Percentiles rank a stretch among this genome's conserved stretches.
phyloP scores from a whole-genome alignment of 2,329 filamentous ascomycete species.

The Tolypocladium tundrense region DNA sequence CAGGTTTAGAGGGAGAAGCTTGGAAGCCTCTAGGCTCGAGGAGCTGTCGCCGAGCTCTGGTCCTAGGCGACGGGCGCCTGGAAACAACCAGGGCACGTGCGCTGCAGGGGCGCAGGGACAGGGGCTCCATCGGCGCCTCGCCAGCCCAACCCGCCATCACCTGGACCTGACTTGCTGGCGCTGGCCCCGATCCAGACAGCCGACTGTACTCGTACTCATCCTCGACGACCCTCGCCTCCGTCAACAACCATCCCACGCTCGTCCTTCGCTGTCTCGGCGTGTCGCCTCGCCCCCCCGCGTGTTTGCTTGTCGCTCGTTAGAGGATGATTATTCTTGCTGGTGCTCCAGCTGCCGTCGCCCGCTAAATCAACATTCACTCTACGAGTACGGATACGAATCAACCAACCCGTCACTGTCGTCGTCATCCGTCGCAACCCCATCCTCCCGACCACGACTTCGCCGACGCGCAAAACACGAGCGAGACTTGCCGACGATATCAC shows the following conservation, averaged over 20 bases:
- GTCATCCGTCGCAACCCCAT: not conserved
- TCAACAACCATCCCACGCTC: not conserved
- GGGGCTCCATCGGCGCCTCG: not conserved
- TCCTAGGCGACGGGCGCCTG: not conserved
- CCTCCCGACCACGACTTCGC: not conserved
- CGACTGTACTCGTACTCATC: not conserved
- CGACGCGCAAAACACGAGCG: not conserved
- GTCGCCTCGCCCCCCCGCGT: not conserved
- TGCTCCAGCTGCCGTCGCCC: not conserved
- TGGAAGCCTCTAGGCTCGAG: not conserved
- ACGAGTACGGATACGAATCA: not conserved
- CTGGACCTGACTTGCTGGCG: not conserved
- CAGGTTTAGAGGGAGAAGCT: not conserved
- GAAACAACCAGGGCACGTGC: not conserved
- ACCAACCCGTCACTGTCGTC: not conserved
- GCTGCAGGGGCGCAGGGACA: not conserved
- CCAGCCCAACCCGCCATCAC: not conserved
- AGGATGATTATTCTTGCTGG: slow-evolving; percentile 8
- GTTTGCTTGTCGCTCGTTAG: slow-evolving; percentile 11
- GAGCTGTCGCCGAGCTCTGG: not conserved
- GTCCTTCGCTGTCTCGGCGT: not conserved
- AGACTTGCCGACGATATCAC: not conserved
- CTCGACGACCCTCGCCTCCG: not conserved
- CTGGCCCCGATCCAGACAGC: not conserved
- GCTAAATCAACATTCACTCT: not conserved